Percentiles rank a stretch among this genome's conserved stretches.
Evolutionary conservation across 2,329 filamentous ascomycete genomes (phyloP).

Genomic region (Clarireedia monteithiana): DNA sequence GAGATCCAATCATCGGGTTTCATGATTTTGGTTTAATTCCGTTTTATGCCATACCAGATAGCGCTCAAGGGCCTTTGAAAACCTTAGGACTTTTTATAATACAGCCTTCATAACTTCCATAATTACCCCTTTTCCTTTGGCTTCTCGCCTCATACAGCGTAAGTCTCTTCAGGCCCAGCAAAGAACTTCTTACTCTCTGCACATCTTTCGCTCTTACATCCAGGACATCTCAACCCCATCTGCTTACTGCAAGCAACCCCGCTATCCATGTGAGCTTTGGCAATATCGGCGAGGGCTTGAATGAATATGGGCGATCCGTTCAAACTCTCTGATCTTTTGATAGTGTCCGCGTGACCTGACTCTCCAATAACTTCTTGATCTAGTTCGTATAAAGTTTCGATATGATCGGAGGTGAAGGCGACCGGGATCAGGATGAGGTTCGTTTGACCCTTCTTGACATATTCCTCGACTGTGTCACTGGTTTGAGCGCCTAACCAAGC

Average conservation of each 20-base stretch:
- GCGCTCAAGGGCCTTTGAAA: too few relatives aligned
- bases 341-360: constrained; percentile 64
- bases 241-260: constrained; percentile 66
- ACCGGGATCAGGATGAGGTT: constrained; percentile 90
- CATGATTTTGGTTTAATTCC: not conserved
- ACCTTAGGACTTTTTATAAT: not conserved
- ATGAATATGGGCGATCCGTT: constrained; percentile 93
- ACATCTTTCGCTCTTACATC: constrained; percentile 85
- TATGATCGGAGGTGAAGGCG: constrained; percentile 98
- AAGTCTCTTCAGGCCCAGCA: constrained; percentile 16
- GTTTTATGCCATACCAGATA: too few relatives aligned
- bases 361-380: constrained; percentile 94
- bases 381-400: constrained; percentile 91
- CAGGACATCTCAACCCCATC: constrained; percentile 86
- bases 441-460: constrained; percentile 84
- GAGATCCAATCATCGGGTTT: not conserved
- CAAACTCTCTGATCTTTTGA: constrained; percentile 86
- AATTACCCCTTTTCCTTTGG: not conserved
- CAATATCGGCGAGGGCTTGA: constrained; percentile 78
- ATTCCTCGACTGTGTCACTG: constrained; percentile 75
- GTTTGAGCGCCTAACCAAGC: constrained; percentile 97
- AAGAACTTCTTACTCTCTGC: constrained; percentile 68
- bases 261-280: constrained; percentile 67
- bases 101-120: not conserved
- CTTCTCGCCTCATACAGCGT: constrained; percentile 11